Base-by-base conservation (phyloP, 495 filamentous ascomycete genomes). In the Thozetella sp. region DNA sequence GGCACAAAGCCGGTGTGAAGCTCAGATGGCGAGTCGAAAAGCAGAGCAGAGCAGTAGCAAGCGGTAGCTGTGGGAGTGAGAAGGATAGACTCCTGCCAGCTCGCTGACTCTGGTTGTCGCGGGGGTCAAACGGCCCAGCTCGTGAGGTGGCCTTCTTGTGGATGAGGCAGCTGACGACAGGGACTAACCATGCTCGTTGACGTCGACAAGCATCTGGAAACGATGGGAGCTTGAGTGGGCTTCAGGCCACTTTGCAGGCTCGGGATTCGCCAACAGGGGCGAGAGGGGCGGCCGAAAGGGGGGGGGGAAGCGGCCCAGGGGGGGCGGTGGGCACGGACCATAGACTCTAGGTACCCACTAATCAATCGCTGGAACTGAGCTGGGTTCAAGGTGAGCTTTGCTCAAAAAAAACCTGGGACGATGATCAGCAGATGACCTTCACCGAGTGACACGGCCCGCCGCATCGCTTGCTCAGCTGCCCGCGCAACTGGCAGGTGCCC, bases 11-110 rank as follows among this genome's bases (percentile, higher is more conserved):
- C n/a, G n/a, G n/a, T n/a, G n/a, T n/a, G n/a, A n/a, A n/a, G n/a
- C n/a, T n/a, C n/a, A n/a, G n/a, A n/a, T n/a, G n/a, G 64, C 69
- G 63, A 70, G 52, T 54, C 26, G 22, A 65, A 45, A 15, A 68
- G 54, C 25, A 61, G 27, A 12, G 56, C 61, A n/a, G 68, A 70
- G 19, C 65, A 65, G 17, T 59, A 65, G 46, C 58, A 66, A 12
- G 59, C 65, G 61, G 68, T 56, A 23, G 57, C 69, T 46, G 65
- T 54, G 54, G 63, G 63, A 46, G 67, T 68, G 40, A 70, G 56
- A 40, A 57, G 57, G 25, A 72, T 53, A 40, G 61, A 63, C 20
- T 58, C 43, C n/a, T 48, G 43, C 3, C 4, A 48, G 43, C 43
- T 48, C 10, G 6, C n/a, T n/a, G 3, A 20, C 43, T 48, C 43